Base-by-base conservation (phyloP, 177 flowering plant genomes). In the Vitis hybrid region DNA sequence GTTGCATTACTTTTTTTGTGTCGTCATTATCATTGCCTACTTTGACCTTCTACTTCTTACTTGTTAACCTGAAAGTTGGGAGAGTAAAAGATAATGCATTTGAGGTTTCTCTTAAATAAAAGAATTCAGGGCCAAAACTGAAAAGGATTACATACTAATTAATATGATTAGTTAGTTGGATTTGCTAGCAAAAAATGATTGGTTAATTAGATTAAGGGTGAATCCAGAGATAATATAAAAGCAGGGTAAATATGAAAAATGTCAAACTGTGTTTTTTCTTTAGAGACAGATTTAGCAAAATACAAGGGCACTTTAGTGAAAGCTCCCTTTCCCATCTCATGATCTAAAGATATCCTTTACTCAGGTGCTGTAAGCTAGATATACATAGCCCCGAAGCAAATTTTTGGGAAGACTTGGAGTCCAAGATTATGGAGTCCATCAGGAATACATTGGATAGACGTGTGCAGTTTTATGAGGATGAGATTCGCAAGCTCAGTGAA, bases 391-490 rank as follows among this genome's bases (percentile, higher is more conserved):
- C 91, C 56, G 99, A 95, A 67, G 72, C 91, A 77, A 87, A 76
- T 74, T 91, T 93, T 80, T 93, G 99, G 99, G 98, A 91, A 48
- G 99, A 93, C 74, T 80, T 93, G 77, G 98, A 95, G 40, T 82
- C 91, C 8, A 95, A 89, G 81, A 84, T 91, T 40, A 81, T 85
- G 78, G 99, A 95, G 72, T 90, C 85, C 68, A 81, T 93, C 59
- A 86, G 89, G 69, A 91, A 90, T 81, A 93, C 98, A 56, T 82
- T 95, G 81, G 99, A 95, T 78, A 89, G 85, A 72, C 92, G 99
- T 49, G 86, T 87, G 46, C 98, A 93, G 70, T 93, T 95, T 81
- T 95, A 93, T 71, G 99, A 95, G 84, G 99, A 95, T 75, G 99
- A 95, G 86, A 85, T 95, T 68, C 97, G 98, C 71, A 95, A 92